Conservation (phyloP, 2,329 filamentous ascomycete genomes). For the Penicillium polonicum region DNA sequence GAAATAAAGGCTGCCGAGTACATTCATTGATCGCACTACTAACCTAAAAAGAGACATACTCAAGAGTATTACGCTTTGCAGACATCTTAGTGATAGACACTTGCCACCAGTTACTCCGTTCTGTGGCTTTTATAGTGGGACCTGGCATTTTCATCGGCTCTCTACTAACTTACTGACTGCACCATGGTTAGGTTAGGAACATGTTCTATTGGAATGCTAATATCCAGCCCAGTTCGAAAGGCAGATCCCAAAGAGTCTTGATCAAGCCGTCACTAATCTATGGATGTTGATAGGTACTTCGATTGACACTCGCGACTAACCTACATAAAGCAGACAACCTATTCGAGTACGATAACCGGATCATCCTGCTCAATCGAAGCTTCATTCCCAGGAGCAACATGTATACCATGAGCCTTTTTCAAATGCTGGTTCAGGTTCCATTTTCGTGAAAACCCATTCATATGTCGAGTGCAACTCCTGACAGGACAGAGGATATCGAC, state of each 20-base stretch:
- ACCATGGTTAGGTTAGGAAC: background rate
- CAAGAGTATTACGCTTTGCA: background rate
- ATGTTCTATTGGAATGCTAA: background rate
- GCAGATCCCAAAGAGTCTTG: background rate
- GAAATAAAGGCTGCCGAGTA: background rate
- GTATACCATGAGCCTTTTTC: slow-evolving; percentile 32
- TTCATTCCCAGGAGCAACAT: slow-evolving; percentile 9
- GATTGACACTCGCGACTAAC: background rate
- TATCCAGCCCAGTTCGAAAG: background rate
- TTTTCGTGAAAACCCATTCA: slow-evolving; percentile 35
- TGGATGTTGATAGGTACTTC: background rate
- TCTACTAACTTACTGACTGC: background rate
- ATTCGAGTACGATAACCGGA: slow-evolving; percentile 11
- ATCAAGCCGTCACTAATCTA: background rate
- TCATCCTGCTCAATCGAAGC: background rate
- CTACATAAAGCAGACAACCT: background rate
- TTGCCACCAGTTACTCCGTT: background rate
- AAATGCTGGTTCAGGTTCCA: slow-evolving; percentile 42
- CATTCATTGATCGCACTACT: background rate
- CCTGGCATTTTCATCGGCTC: background rate
- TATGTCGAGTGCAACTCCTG: slow-evolving; percentile 28
- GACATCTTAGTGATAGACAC: background rate
- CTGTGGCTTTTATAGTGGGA: background rate
- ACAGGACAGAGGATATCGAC: slow-evolving; percentile 34
- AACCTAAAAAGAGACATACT: background rate